phyloP scores from a whole-genome alignment of 768 basidiomycete genomes.

The Lactifluus rugatus region DNA sequence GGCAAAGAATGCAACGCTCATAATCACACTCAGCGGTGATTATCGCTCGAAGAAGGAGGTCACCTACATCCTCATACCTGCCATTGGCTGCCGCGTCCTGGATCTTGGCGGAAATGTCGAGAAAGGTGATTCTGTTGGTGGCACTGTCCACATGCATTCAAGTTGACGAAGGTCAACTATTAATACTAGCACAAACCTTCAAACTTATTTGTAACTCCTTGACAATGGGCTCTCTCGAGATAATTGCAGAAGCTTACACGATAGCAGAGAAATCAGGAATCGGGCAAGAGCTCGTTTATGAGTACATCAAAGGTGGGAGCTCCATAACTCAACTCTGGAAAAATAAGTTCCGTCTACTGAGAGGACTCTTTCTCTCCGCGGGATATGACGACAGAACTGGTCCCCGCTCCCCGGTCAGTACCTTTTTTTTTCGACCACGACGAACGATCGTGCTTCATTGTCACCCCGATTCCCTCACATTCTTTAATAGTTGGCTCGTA shows the following conservation, averaged over 20 bases:
- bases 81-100: constrained; percentile 63
- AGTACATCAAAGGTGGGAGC: constrained; percentile 45
- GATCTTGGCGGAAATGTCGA: constrained; percentile 84
- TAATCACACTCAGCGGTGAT: constrained; percentile 75
- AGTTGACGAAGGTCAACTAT: neutral
- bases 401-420: constrained; percentile 48
- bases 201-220: constrained; percentile 77
- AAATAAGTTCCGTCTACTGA: neutral
- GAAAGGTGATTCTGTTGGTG: constrained; percentile 41
- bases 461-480: neutral
- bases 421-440: too few species aligned
- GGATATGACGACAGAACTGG: constrained; percentile 37
- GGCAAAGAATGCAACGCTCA: constrained; percentile 54
- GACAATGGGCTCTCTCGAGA: constrained; percentile 66
- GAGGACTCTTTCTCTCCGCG: neutral
- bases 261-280: constrained; percentile 80
- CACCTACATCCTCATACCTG: constrained; percentile 68
- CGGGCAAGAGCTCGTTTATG: constrained; percentile 46
- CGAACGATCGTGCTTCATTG: neutral
- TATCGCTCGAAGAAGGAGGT: constrained; percentile 74
- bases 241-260: constrained; percentile 76
- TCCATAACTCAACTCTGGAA: neutral
- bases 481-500: constrained; percentile 33
- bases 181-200: constrained; percentile 45
- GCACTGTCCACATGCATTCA: neutral